Percentiles rank a stretch among this genome's conserved stretches.
These are phyloP conservation scores for Plenodomus tracheiphilus DNA, from an alignment of 2,329 filamentous ascomycete species.

Conservation along the genomic window DNA sequence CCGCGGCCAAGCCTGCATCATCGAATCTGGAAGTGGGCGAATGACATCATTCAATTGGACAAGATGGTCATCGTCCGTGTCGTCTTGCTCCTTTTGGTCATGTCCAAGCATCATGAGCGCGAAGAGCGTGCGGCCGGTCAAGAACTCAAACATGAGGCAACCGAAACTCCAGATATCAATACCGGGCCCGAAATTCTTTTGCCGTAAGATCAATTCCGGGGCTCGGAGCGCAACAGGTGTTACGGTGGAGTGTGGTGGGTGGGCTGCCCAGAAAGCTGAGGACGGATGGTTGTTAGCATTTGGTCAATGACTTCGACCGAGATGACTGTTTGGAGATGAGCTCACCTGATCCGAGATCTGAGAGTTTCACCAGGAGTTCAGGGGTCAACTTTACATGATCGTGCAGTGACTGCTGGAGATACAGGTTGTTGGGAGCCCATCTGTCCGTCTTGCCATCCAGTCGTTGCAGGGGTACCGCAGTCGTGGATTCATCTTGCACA, in stretches of 20 bases:
- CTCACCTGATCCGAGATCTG: slow-evolving; percentile 34
- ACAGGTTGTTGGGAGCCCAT: slow-evolving; percentile 36
- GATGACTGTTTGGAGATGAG: background rate
- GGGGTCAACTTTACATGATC: slow-evolving; percentile 21
- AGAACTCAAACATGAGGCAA: slow-evolving; percentile 38
- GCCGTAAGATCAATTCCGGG: slow-evolving; percentile 37
- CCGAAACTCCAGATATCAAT: slow-evolving; percentile 43
- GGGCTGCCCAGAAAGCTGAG: slow-evolving; percentile 27
- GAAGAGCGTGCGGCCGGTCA: slow-evolving; percentile 28
- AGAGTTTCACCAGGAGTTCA: slow-evolving; percentile 33
- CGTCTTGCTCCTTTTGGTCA: slow-evolving; percentile 20
- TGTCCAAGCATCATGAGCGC: slow-evolving; percentile 20
- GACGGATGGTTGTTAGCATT: slow-evolving; percentile 1
- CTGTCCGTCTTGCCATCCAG: slow-evolving; percentile 31
- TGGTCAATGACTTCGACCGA: background rate
- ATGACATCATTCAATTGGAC: slow-evolving; percentile 26
- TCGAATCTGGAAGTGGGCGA: slow-evolving; percentile 27
- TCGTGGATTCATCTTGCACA: slow-evolving; percentile 22
- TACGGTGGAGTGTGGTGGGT: slow-evolving; percentile 22
- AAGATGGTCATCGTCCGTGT: slow-evolving; percentile 36
- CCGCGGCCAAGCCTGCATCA: slow-evolving; percentile 28
- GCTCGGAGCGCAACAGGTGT: slow-evolving; percentile 30
- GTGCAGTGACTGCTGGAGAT: slow-evolving; percentile 30
- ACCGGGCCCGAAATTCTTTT: slow-evolving; percentile 28
- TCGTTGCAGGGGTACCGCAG: slow-evolving; percentile 19